Conservation (phyloP, 2,329 filamentous ascomycete genomes). For the Colletotrichum sojae region DNA sequence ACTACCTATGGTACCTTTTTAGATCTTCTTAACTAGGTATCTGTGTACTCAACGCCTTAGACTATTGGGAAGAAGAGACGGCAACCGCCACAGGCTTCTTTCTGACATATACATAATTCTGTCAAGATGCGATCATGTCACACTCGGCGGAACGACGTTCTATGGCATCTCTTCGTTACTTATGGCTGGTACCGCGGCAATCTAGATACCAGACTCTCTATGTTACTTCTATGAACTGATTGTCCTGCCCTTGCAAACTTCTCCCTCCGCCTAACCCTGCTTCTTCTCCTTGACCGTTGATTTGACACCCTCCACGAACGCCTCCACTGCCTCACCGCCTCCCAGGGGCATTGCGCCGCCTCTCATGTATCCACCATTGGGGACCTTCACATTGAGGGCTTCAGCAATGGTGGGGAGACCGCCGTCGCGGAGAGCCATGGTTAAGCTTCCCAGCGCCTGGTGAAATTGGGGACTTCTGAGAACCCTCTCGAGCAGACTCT, state of each 20-base stretch:
- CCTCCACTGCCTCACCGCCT: constrained; percentile 89
- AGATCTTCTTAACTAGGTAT: neutral
- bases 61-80: no score
- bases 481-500: constrained; percentile 83
- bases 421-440: constrained; percentile 89
- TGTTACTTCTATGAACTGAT: constrained; percentile 22
- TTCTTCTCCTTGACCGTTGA: constrained; percentile 77
- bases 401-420: constrained; percentile 92
- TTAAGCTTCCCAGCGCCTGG: constrained; percentile 88
- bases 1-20: no score
- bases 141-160: neutral
- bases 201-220: neutral
- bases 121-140: neutral
- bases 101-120: neutral
- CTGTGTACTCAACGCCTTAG: neutral
- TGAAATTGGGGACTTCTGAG: constrained; percentile 91
- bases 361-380: constrained; percentile 86
- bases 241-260: constrained; percentile 8
- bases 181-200: neutral
- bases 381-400: constrained; percentile 83
- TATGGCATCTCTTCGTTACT: constrained; percentile 17
- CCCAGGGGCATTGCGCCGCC: constrained; percentile 87
- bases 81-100: neutral
- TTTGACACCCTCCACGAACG: constrained; percentile 91
- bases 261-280: constrained; percentile 31